Evolutionary conservation across 306 rosid genomes (phyloP), one percentile per base, ranked within the genome.

Genomic region (Cicer cuneatum): DNA sequence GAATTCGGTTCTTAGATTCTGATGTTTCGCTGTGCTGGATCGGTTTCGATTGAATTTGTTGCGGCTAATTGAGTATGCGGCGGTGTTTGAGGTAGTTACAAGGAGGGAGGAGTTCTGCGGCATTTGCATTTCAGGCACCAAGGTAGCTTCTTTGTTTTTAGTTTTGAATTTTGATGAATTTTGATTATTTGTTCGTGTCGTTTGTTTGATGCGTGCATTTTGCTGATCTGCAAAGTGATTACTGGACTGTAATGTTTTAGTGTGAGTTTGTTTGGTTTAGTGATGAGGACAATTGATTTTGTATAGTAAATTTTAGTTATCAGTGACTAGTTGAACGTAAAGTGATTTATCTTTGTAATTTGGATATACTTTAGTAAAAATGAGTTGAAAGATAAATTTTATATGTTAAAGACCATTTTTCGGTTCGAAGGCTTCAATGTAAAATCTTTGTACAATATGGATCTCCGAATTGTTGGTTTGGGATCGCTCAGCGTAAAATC

Each of bases 21-120:
- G 84, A 75, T 78, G 78, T 19, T n/a, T 79, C 5, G 2, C 49
- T 56, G 10, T 9, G 71, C 58, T 47, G 79, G 79, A 72, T 56
- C 76, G 51, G 38, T 71, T 45, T 63, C 4, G 8, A 14, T 78
- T 46, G 21, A 60, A 75, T 47, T 87, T 61, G 76, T 16, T 66
- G 49, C 60, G 73, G 6, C 41, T 2, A 77, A 66, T 68, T 76
- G 82, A 75, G 72, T 53, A 69, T 62, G 81, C 15, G 41, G 73
- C 21, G 79, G 72, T 18, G 69, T 77, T 63, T 15, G 10, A 58
- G 43, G 62, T 86, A 69, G 85, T 75, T 45, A 7, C 53, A 66
- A 70, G 78, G 78, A 41, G 82, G 82, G 85, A 79, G 85, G 84
- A 85, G 78, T 76, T 80, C 86, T 85, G 86, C 74, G 83, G 81